phyloP scores from a whole-genome alignment of 2,329 filamentous ascomycete species.

The Fusarium subglutinans region DNA sequence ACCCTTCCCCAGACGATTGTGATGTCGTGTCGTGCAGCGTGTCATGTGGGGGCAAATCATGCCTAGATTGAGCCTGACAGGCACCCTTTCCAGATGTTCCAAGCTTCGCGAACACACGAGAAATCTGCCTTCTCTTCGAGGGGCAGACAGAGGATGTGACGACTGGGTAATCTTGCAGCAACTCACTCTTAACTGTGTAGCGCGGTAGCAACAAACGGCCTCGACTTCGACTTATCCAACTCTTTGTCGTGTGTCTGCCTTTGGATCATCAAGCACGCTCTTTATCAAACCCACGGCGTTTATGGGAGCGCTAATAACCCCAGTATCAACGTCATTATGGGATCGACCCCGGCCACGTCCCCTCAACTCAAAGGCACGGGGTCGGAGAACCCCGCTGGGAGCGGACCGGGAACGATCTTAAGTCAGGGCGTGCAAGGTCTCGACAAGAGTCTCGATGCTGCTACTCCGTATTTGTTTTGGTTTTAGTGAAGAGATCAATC shows the following conservation, averaged over 20 bases:
- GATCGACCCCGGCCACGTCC: constrained; percentile 7
- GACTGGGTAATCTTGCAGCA: constrained; percentile 7
- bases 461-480: not conserved
- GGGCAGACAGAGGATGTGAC: constrained; percentile 1
- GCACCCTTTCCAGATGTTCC: constrained; percentile 17
- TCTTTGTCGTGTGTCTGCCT: not conserved
- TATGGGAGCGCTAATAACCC: constrained; percentile 10
- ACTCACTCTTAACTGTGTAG: not conserved
- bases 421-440: constrained; percentile 28
- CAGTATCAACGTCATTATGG: constrained; percentile 40
- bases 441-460: constrained; percentile 11
- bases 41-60: constrained; percentile 40
- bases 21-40: constrained; percentile 20
- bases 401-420: constrained; percentile 38
- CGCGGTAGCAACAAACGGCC: not conserved
- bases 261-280: not conserved
- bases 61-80: constrained; percentile 21
- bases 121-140: constrained; percentile 8
- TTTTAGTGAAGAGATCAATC: constrained; percentile 1
- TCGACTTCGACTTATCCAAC: not conserved
- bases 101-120: constrained; percentile 13
- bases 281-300: not conserved
- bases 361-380: constrained; percentile 24
- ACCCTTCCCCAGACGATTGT: constrained; percentile 26
- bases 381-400: constrained; percentile 34